These are phyloP conservation scores for Lipomyces yamadae DNA, from an alignment of 805 yeast species.

Conservation along the genomic window DNA sequence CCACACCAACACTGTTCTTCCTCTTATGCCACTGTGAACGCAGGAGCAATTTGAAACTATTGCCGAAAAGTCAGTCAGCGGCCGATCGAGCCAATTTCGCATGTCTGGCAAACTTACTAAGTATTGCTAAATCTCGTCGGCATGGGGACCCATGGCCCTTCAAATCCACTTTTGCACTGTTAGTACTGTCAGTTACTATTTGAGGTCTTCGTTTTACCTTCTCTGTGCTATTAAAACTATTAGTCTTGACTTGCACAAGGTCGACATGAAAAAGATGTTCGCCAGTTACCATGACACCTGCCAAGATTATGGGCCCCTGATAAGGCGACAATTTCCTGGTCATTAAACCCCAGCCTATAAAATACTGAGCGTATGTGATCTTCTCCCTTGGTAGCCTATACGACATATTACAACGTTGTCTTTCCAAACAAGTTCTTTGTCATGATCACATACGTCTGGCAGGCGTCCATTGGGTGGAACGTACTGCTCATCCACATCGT, in stretches of 20 bases:
- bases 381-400: conserved; percentile 61
- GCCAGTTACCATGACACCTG: conserved; percentile 63
- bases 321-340: conserved; percentile 72
- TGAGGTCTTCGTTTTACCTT: background rate
- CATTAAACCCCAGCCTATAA: conserved; percentile 67
- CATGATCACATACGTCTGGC: conserved; percentile 54
- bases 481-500: conserved; percentile 54
- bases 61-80: background rate
- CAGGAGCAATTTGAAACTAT: conserved; percentile 54
- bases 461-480: conserved; percentile 71
- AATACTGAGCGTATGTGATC: conserved; percentile 68
- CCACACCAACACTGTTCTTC: conserved; percentile 50
- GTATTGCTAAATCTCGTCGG: conserved; percentile 78
- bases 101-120: conserved; percentile 46
- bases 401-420: background rate
- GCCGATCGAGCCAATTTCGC: background rate
- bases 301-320: conserved; percentile 81
- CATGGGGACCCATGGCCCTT: conserved; percentile 86
- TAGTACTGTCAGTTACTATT: background rate
- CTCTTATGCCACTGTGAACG: conserved; percentile 59
- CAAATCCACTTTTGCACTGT: conserved; percentile 60
- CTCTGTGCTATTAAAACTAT: conserved; percentile 7
- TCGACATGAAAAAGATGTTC: conserved; percentile 26
- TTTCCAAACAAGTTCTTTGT: background rate
- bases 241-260: background rate